Conservation (phyloP, 2,329 filamentous ascomycete genomes). For the Graphiopsis chlorocephala region DNA sequence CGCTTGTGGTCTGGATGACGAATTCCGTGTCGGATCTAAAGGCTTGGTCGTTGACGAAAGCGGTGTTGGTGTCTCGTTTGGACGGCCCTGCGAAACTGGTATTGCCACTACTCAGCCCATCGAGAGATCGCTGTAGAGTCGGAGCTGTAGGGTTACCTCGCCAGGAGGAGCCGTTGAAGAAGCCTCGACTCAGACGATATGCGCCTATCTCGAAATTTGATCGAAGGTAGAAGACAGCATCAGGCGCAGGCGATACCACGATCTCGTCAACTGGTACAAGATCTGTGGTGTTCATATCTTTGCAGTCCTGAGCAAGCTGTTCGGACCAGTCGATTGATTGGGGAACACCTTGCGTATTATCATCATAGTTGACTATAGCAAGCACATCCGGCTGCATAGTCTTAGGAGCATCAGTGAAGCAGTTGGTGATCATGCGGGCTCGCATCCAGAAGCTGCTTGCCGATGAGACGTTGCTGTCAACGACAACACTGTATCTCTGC, state of each 20-base stretch:
- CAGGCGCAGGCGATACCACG: conserved; percentile 46
- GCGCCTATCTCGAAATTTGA: conserved; percentile 60
- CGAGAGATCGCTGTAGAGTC: conserved; percentile 50
- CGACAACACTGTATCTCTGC: conserved; percentile 66
- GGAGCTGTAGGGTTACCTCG: conserved; percentile 49
- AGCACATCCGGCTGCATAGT: conserved; percentile 48
- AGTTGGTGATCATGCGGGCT: conserved; percentile 59
- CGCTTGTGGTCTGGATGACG: conserved; percentile 37
- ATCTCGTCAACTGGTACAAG: conserved; percentile 46
- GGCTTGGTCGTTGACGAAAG: conserved; percentile 31
- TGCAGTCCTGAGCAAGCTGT: conserved; percentile 48
- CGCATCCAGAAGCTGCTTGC: conserved; percentile 45
- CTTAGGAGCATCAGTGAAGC: conserved; percentile 54
- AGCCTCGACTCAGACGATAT: conserved; percentile 57
- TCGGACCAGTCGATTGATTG: conserved; percentile 52
- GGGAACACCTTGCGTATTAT: conserved; percentile 25
- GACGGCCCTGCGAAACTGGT: conserved; percentile 22
- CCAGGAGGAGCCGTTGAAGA: conserved; percentile 57
- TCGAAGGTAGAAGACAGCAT: conserved; percentile 54
- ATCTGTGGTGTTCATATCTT: conserved; percentile 49
- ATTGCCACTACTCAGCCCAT: conserved; percentile 40
- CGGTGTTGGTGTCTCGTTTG: neutral
- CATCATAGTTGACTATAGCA: conserved; percentile 50
- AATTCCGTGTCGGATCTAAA: conserved; percentile 33
- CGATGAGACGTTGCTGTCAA: conserved; percentile 50